Base-by-base conservation (phyloP, 1,284 basidiomycete species). In the Macrocystidia cucumis region DNA sequence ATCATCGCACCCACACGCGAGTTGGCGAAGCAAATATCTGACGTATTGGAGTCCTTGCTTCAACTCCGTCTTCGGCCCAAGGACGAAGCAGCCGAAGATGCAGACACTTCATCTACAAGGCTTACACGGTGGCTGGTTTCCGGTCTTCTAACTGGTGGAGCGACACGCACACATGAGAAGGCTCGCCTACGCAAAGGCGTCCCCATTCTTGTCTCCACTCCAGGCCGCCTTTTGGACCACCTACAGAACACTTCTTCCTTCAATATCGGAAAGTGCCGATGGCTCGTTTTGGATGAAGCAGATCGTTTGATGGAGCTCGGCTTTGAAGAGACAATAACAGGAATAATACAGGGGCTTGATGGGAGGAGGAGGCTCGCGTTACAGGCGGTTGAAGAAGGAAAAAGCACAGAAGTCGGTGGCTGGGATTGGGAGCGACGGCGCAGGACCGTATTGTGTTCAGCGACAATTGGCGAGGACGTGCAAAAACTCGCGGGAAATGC, bases 251-350 rank as follows among this genome's bases (percentile, higher is more conserved):
- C 96, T 0, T 74, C 81, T 0, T 84, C 88, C 2, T 89, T 98
- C 59, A 86, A 93, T 47, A 80, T 91, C 34, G 88, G 86, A 37
- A 96, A 96, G 61, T 91, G 89, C 51, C 78, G 90, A 36, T 98
- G 95, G 91, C 70, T 99, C 11, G 82, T 99, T 1, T 74, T 98
- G 19, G 96, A 99, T 54, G 96, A 99, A 63, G 95, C 96, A 2
- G 96, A 99, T 61, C 68, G 93, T 38, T 68, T 98, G 8, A 98
- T 98, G 72, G 93, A 98, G 52, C 82, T 98, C 64, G 95, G 95
- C 1, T 98, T 98, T 49, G 90, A 91, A 50, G 82, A 88, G 26
- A 91, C 95, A 8, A 74, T 98, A 32, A 75, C 74, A 32, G 92
- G 90, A 0, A 97, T 98, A 47, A 63, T 98, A 36, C 78, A 83